phyloP scores from a whole-genome alignment of 2,329 filamentous ascomycete genomes.

The Alternaria ventricosa region DNA sequence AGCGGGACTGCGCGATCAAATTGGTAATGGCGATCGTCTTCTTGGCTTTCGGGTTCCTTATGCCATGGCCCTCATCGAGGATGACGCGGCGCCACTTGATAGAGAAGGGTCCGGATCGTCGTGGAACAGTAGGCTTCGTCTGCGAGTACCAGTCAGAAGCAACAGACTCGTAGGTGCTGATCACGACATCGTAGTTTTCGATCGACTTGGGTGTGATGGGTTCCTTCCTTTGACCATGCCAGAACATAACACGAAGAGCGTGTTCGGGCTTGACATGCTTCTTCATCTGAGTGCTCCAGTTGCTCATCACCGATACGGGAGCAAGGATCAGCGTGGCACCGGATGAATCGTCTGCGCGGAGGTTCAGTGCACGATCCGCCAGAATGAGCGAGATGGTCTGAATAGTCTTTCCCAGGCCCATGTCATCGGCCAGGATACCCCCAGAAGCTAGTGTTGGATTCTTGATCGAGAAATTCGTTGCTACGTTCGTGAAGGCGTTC shows the following conservation, averaged over 20 bases:
- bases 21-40: conserved; percentile 71
- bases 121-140: conserved; percentile 45
- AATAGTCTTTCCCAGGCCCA: conserved; percentile 90
- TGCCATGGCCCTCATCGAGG: conserved; percentile 63
- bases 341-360: conserved; percentile 23
- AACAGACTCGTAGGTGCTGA: conserved; percentile 84
- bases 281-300: conserved; percentile 82
- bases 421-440: conserved; percentile 88
- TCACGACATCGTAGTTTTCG: conserved; percentile 73
- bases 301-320: conserved; percentile 86
- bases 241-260: conserved; percentile 71
- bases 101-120: conserved; percentile 59
- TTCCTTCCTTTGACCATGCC: conserved; percentile 69
- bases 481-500: conserved; percentile 68
- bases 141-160: conserved; percentile 66
- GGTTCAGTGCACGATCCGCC: conserved; percentile 53
- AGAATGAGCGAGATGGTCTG: conserved; percentile 83
- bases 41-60: conserved; percentile 79
- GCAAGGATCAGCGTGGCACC: conserved; percentile 78
- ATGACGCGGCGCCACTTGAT: conserved; percentile 75
- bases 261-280: conserved; percentile 72
- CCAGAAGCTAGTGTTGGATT: conserved; percentile 74
- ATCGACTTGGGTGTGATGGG: conserved; percentile 62
- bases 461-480: conserved; percentile 70
- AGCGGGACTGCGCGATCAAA: conserved; percentile 73